A percentile compares a stretch with the other conserved stretches of the same genome.
Evolutionary conservation across 2,329 filamentous ascomycete species (phyloP).

Genomic region (Fusarium sp.): DNA sequence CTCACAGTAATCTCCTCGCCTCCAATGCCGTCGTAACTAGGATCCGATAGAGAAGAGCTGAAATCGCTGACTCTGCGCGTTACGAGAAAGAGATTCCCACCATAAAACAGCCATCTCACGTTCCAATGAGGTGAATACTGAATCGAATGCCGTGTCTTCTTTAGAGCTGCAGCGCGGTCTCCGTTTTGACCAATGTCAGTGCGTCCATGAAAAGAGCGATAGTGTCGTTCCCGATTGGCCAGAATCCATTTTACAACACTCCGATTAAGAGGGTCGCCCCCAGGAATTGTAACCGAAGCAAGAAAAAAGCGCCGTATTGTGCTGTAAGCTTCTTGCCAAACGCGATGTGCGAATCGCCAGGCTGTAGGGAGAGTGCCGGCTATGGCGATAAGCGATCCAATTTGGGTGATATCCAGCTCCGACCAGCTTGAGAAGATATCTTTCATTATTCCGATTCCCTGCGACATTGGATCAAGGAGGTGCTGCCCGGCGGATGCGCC

Average conservation of each 20-base stretch:
- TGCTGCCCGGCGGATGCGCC: slow-evolving; percentile 32
- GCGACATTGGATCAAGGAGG: slow-evolving; percentile 50
- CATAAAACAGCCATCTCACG: slow-evolving; percentile 64
- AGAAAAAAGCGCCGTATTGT: slow-evolving; percentile 60
- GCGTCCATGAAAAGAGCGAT: slow-evolving; percentile 60
- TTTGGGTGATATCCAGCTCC: slow-evolving; percentile 60
- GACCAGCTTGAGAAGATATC: slow-evolving; percentile 58
- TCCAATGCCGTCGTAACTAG: slow-evolving; percentile 60
- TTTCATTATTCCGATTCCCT: slow-evolving; percentile 54
- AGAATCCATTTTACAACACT: slow-evolving; percentile 62
- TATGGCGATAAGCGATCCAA: slow-evolving; percentile 61
- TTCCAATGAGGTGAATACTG: slow-evolving; percentile 62
- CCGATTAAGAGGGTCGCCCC: slow-evolving; percentile 60
- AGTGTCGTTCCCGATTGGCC: slow-evolving; percentile 55
- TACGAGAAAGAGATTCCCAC: slow-evolving; percentile 60
- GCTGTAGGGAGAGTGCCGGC: slow-evolving; percentile 57
- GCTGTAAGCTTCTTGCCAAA: slow-evolving; percentile 56
- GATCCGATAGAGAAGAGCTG: slow-evolving; percentile 54
- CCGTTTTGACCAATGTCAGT: slow-evolving; percentile 54
- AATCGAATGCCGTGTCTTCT: slow-evolving; percentile 57
- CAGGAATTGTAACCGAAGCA: slow-evolving; percentile 59
- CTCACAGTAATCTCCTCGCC: slow-evolving; percentile 63
- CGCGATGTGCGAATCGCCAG: slow-evolving; percentile 54
- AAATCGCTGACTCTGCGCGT: slow-evolving; percentile 58
- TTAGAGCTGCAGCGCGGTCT: slow-evolving; percentile 57